Evolutionary conservation across 805 yeast species (phyloP), one percentile per base, ranked within the genome.

Genomic region (Starmerella asiatica): DNA sequence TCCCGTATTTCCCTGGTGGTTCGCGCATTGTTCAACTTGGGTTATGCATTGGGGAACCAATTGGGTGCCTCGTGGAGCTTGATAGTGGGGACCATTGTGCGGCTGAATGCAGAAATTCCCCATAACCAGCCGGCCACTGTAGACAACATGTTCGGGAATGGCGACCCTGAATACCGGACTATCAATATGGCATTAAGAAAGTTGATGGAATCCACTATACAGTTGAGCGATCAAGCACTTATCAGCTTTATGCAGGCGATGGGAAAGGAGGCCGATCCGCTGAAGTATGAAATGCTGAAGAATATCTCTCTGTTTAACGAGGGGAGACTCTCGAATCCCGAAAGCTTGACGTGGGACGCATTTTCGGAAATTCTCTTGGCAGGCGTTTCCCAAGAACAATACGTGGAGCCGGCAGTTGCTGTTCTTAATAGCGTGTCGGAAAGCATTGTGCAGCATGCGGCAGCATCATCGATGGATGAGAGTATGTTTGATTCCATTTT

Each of bases 31-130:
- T 62, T 77, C 3, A 80, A 83, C 44, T 62, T 88, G 36, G 85
- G 88, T 0, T 69, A 76, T 3, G 80, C 94, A 0, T 59, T 88
- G n/a, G 96, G 95, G 0, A 71, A 86, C 1, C 70, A 75, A 1
- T 64, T 88, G 14, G 70, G 69, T 5, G 55, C 46, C 1, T 72
- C 79, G 24, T 88, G 97, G 97, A 57, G 60, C 11, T 67, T 67
- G 15, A 56, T 78, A 4, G 53, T 76, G 16, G 66, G 40, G 6
- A 42, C 44, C 15, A 45, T 50, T 8, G 42, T 36, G 23, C 23
- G 37, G 3, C 34, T 52, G 12, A 42, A 42, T n/a, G 20, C 24
- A 9, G 43, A 38, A 6, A 44, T 44, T 5, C 34, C 19, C 2
- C 37, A 18, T 2, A 20, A 20, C 2, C 14, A 18, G 5, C 36